phyloP scores from a whole-genome alignment of 495 filamentous ascomycete genomes.

The Arthonia radiata region DNA sequence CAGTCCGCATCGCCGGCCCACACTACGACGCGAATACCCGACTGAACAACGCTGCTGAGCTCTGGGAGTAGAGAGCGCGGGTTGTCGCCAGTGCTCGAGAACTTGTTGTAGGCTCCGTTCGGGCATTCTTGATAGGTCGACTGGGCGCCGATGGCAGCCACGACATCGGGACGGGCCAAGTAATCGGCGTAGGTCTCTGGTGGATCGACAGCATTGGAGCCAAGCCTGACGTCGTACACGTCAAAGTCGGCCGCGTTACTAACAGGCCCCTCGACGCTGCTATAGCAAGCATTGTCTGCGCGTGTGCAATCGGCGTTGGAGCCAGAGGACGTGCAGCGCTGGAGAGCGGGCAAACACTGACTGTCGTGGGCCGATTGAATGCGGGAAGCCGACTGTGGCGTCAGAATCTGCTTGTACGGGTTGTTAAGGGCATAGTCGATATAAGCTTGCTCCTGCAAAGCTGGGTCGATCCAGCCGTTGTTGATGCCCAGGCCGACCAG shows the following conservation, averaged over 20 bases:
- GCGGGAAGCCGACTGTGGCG: conserved; percentile 16
- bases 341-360: conserved; percentile 17
- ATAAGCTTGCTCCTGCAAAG: conserved; percentile 24
- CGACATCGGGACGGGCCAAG: conserved; percentile 14
- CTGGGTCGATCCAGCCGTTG: conserved; percentile 29
- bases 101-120: conserved; percentile 16
- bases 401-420: conserved; percentile 23
- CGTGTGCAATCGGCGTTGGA: conserved; percentile 16
- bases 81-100: conserved; percentile 22
- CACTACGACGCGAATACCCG: conserved; percentile 22
- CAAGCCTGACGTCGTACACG: conserved; percentile 25
- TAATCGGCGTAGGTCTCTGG: conserved; percentile 23
- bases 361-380: conserved; percentile 15
- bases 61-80: conserved; percentile 21
- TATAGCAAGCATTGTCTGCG: conserved; percentile 20
- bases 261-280: conserved; percentile 19
- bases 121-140: conserved; percentile 22
- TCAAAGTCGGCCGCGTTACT: conserved; percentile 15
- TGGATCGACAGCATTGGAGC: conserved; percentile 20
- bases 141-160: conserved; percentile 26
- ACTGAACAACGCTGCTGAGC: conserved; percentile 22
- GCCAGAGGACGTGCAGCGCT: conserved; percentile 15
- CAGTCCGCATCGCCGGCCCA: conserved; percentile 32
- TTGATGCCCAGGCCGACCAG: conserved; percentile 31
- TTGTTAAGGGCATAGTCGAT: conserved; percentile 28